Base-by-base conservation (phyloP, 345 rosid species). In the Fremontodendron californicum region DNA sequence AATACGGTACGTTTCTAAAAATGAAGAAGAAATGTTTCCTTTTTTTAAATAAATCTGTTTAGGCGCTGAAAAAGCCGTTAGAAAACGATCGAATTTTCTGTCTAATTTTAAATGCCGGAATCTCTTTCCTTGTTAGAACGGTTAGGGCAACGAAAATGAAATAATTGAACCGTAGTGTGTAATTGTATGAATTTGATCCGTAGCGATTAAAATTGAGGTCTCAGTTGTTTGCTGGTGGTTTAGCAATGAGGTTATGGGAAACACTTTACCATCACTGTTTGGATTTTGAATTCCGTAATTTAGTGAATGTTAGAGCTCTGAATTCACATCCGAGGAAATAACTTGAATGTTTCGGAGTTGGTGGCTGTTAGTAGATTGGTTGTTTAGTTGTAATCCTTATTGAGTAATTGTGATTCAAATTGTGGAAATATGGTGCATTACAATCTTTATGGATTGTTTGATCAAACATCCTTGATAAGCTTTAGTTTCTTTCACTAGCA, bases 1-100 rank as follows among this genome's bases (percentile, higher is more conserved):
- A 83, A 81, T 82, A 84, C 81, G 86, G 96, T 94, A 75, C 77
- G 52, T 25, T 42, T 68, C 6, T 68, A 68, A 43, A 11, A 51
- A 11, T 1, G 10, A 66, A 33, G 6, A 31, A 15, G 0, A 3
- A 3, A n/a, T n/a, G 7, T 27, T 16, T 18, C 57, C n/a, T n/a
- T 37, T 37, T 65, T 40, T 39, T 0, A 39, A 40, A 60, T 2
- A 60, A 58, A 46, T n/a, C 10, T 69, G 55, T 23, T 69, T 70
- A 46, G 40, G 58, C 7, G 16, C 42, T 70, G 8, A 48, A 48
- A 70, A 46, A 9, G 74, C 74, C 25, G 27, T 25, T 10, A 18
- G 21, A 27, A 43, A 12, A 48, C 37, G 57, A 48, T 31, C 6
- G 10, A n/a, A n/a, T 9, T 58, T 21, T 74, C 9, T 58, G 39